Evolutionary conservation across 2,329 filamentous ascomycete species (phyloP).

Genomic region (Colletotrichum sp.): DNA sequence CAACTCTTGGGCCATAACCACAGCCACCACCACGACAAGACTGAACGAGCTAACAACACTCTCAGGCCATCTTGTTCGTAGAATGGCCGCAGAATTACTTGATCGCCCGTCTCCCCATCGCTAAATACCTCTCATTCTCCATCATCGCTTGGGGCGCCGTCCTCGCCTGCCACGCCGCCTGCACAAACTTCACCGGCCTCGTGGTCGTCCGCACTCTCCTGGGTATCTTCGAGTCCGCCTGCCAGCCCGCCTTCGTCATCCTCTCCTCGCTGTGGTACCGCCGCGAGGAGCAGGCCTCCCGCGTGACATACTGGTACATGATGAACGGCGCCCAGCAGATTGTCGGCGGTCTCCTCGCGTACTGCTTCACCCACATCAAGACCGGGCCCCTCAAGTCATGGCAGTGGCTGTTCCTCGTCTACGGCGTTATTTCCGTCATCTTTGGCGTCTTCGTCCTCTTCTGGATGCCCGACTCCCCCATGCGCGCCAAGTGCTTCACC

Average conservation of each 20-base stretch:
- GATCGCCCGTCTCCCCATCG: slow-evolving; percentile 67
- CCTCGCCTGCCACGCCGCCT: slow-evolving; percentile 66
- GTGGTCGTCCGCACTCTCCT: slow-evolving; percentile 68
- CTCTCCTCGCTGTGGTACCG: slow-evolving; percentile 75
- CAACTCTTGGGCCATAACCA: background rate
- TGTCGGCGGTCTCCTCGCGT: slow-evolving; percentile 72
- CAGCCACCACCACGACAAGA: background rate
- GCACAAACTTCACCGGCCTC: slow-evolving; percentile 63
- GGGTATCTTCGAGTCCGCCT: slow-evolving; percentile 74
- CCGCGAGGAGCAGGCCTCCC: slow-evolving; percentile 68
- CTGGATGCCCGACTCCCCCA: slow-evolving; percentile 72
- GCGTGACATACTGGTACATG: slow-evolving; percentile 78
- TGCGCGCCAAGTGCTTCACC: slow-evolving; percentile 72
- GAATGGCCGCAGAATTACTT: slow-evolving; percentile 67
- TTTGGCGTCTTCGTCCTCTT: slow-evolving; percentile 69
- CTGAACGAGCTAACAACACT: accelerated
- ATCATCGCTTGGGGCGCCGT: slow-evolving; percentile 69
- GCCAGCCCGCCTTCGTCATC: slow-evolving; percentile 71
- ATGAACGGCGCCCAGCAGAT: slow-evolving; percentile 79
- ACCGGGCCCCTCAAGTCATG: slow-evolving; percentile 63
- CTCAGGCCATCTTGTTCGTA: background rate
- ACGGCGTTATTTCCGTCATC: slow-evolving; percentile 66
- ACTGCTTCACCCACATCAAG: slow-evolving; percentile 62
- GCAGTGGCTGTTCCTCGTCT: slow-evolving; percentile 72
- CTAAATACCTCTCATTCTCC: slow-evolving; percentile 65